Base-by-base conservation (phyloP, 140 eudicot genomes). In the Senecio squalidus region DNA sequence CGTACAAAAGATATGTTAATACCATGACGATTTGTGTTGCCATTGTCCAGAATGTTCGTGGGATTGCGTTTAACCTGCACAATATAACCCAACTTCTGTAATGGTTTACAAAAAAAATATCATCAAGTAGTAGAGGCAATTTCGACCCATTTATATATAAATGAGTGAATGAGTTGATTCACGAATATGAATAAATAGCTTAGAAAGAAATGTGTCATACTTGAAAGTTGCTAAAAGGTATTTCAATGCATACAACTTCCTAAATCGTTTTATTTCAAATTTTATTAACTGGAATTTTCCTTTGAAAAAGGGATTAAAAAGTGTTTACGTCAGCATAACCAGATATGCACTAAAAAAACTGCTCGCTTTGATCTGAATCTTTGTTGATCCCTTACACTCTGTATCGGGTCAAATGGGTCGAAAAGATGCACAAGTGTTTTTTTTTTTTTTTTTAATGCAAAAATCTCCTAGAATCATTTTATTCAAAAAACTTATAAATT, bases 21-120 rank as follows among this genome's bases (percentile, higher is more conserved):
- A 79, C 54, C 98, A 91, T 91, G 63, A 86, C 50, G 30, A 81
- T 39, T 76, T 91, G 98, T 18, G 98, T 79, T 26, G 74, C 64
- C 47, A 83, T 66, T 76, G 86, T 86, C 96, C 96, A 91, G 62
- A 86, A 60, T 77, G 98, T 86, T n/a, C 98, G 77, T 15, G 98
- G 98, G 21, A 84, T 60, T 20, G 88, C 63, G 8, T 73, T 83
- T 73, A 84, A 74, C 75, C 95, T 90, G 85, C 67, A 75, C 47
- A 3, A 55, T 57, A 40, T 26, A 56, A n/a, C 43, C 11, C 1
- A 26, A 34, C n/a, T 23, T 36, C 11, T 58, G 55, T 33, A 41
- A 25, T 9, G 1, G 27, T 16, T 5, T 17, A 18, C 14, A 3
- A 29, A 55, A 18, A 16, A 22, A n/a, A n/a, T n/a, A n/a, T n/a